phyloP scores from a whole-genome alignment of 2,329 filamentous ascomycete species.

The Calonectria hawksworthii region DNA sequence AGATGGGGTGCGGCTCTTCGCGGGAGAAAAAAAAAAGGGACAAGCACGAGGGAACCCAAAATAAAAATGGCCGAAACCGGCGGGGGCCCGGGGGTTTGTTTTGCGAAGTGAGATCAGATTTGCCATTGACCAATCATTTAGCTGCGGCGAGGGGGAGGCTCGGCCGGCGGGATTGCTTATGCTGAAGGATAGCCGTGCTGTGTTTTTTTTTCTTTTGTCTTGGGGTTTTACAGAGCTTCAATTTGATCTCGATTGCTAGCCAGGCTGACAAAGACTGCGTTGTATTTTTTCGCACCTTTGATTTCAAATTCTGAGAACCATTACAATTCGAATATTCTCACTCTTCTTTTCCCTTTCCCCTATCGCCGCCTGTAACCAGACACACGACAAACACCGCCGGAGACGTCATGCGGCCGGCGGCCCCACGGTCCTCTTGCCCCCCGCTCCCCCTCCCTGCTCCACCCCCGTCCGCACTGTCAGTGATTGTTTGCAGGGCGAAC shows the following conservation, averaged over 20 bases:
- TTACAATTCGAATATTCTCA: background rate
- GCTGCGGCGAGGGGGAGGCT: background rate
- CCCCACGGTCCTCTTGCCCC: slow-evolving; percentile 23
- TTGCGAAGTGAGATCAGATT: background rate
- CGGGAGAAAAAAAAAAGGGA: slow-evolving; percentile 37
- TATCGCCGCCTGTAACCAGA: background rate
- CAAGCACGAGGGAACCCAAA: slow-evolving; percentile 11
- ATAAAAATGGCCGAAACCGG: slow-evolving; percentile 41
- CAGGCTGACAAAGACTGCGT: background rate
- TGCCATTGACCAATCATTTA: slow-evolving; percentile 44
- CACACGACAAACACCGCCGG: background rate
- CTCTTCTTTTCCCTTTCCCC: background rate
- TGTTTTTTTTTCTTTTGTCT: too few relatives aligned
- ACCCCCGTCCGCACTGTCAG: slow-evolving; percentile 7
- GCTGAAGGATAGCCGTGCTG: background rate
- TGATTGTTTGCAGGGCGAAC: slow-evolving; percentile 20
- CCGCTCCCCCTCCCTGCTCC: background rate
- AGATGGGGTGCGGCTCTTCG: slow-evolving; percentile 44
- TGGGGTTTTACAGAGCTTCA: background rate
- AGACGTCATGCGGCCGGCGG: slow-evolving; percentile 43
- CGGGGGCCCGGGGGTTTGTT: background rate
- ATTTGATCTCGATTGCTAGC: background rate
- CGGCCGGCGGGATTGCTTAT: slow-evolving; percentile 14
- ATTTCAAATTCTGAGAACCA: too few relatives aligned
- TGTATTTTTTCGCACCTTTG: background rate